Evolutionary conservation across 1,139 yeast species (phyloP).

Genomic region (Geotrichum fermentans): DNA sequence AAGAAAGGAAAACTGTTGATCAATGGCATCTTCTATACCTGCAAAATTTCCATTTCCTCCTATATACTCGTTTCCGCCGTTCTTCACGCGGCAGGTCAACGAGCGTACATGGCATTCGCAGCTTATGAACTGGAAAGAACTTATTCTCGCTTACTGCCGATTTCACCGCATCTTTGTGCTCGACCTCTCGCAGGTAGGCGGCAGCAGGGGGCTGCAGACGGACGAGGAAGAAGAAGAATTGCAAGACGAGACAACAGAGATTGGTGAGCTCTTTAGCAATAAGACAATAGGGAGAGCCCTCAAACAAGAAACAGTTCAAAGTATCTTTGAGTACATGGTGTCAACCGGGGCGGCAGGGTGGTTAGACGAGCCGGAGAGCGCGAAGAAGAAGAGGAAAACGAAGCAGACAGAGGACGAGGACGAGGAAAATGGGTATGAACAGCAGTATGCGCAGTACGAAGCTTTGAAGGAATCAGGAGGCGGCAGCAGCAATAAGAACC

Average conservation of each 20-base stretch:
- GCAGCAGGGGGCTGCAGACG: background rate
- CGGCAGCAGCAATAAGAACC: slow-evolving; percentile 16
- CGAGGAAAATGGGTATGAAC: slow-evolving; percentile 13
- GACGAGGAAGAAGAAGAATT: slow-evolving; percentile 23
- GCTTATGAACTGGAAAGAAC: slow-evolving; percentile 52
- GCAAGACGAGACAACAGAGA: slow-evolving; percentile 15
- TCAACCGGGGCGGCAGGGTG: slow-evolving; percentile 52
- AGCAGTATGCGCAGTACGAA: slow-evolving; percentile 11
- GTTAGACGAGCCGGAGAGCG: slow-evolving; percentile 20
- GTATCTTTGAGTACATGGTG: slow-evolving; percentile 57
- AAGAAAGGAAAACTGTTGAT: too few species aligned
- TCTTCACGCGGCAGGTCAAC: slow-evolving; percentile 86
- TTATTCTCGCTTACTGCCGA: slow-evolving; percentile 56
- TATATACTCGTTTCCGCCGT: slow-evolving; percentile 84
- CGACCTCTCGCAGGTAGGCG: background rate
- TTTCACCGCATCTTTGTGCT: slow-evolving; percentile 51
- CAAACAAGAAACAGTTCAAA: slow-evolving; percentile 51
- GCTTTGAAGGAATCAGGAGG: background rate
- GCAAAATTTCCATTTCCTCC: slow-evolving; percentile 48
- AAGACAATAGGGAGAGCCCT: slow-evolving; percentile 49
- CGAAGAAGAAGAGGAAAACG: slow-evolving; percentile 1
- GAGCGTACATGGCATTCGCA: slow-evolving; percentile 74
- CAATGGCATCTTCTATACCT: background rate
- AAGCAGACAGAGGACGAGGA: slow-evolving; percentile 18
- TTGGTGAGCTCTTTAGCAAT: slow-evolving; percentile 48